A percentile compares a stretch with the other conserved stretches of the same genome.
These are phyloP conservation scores for Cucurbita argyrosperma DNA, from an alignment of 306 rosid genomes.

Conservation along the genomic window DNA sequence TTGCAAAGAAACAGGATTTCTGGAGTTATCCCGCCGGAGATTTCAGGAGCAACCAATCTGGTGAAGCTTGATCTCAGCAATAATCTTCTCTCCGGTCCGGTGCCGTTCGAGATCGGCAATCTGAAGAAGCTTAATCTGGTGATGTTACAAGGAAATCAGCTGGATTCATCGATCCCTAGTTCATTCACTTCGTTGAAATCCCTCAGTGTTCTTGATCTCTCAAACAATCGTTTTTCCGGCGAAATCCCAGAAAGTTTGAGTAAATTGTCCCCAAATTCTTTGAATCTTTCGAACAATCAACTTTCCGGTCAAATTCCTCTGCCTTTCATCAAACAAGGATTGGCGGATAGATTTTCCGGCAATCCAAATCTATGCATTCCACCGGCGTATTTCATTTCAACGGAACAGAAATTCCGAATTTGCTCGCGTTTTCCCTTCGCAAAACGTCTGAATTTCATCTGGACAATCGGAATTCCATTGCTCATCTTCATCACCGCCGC, in stretches of 20 bases:
- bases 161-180: slow-evolving; percentile 58
- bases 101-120: slow-evolving; percentile 63
- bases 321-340: slow-evolving; percentile 57
- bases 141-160: slow-evolving; percentile 60
- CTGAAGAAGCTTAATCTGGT: slow-evolving; percentile 59
- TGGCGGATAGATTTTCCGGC: slow-evolving; percentile 72
- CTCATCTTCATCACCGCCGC: slow-evolving; percentile 47
- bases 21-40: slow-evolving; percentile 52
- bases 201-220: slow-evolving; percentile 89
- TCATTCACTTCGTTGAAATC: slow-evolving; percentile 51
- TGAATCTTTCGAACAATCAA: slow-evolving; percentile 67
- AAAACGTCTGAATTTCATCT: slow-evolving; percentile 50
- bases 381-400: slow-evolving; percentile 30
- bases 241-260: slow-evolving; percentile 70
- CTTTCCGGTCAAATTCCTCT: slow-evolving; percentile 84
- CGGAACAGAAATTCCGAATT: slow-evolving; percentile 35
- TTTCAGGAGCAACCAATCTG: slow-evolving; percentile 47
- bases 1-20: slow-evolving; percentile 61
- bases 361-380: slow-evolving; percentile 69
- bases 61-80: slow-evolving; percentile 85
- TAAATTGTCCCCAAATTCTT: slow-evolving; percentile 57
- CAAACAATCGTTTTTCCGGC: slow-evolving; percentile 66
- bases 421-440: slow-evolving; percentile 28
- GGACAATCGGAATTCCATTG: slow-evolving; percentile 55
- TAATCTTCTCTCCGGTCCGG: slow-evolving; percentile 62